phyloP scores from a whole-genome alignment of 306 rosid genomes.

The Rosa persica region DNA sequence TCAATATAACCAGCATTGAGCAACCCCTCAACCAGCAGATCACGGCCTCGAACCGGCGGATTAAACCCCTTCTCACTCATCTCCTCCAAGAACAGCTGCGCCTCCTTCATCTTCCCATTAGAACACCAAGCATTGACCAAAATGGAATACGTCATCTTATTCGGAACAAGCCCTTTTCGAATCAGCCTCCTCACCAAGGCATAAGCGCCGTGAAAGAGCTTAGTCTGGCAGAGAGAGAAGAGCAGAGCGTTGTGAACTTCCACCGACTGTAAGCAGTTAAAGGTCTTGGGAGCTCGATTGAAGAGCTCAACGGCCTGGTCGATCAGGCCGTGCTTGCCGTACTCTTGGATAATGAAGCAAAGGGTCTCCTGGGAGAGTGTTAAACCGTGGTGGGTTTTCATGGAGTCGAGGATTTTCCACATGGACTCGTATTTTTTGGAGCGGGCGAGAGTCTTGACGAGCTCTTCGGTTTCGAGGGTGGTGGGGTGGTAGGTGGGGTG shows the following conservation, averaged over 20 bases:
- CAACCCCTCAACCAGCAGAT: conserved; percentile 80
- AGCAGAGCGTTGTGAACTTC: conserved; percentile 67
- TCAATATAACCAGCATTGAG: conserved; percentile 70
- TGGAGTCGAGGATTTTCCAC: conserved; percentile 74
- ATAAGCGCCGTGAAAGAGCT: conserved; percentile 80
- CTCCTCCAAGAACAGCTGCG: conserved; percentile 61
- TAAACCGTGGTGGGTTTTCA: conserved; percentile 47
- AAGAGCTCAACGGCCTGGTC: conserved; percentile 76
- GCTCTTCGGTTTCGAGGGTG: conserved; percentile 82
- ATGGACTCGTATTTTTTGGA: conserved; percentile 67
- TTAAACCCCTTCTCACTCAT: conserved; percentile 81
- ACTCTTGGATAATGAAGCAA: conserved; percentile 57
- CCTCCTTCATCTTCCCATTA: conserved; percentile 72
- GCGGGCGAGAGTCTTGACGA: conserved; percentile 61
- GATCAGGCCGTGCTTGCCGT: conserved; percentile 67
- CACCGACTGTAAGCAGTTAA: conserved; percentile 53
- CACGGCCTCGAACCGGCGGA: conserved; percentile 87
- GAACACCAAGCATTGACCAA: conserved; percentile 94
- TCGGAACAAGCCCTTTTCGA: conserved; percentile 53
- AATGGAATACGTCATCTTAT: conserved; percentile 58
- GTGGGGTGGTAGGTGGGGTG: conserved; percentile 67
- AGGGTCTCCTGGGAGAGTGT: conserved; percentile 60
- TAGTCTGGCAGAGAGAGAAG: conserved; percentile 63
- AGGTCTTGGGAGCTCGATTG: conserved; percentile 45
- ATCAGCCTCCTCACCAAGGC: conserved; percentile 76